phyloP scores from a whole-genome alignment of 352 stramenopile genomes.

The Phytopythium delawarense region DNA sequence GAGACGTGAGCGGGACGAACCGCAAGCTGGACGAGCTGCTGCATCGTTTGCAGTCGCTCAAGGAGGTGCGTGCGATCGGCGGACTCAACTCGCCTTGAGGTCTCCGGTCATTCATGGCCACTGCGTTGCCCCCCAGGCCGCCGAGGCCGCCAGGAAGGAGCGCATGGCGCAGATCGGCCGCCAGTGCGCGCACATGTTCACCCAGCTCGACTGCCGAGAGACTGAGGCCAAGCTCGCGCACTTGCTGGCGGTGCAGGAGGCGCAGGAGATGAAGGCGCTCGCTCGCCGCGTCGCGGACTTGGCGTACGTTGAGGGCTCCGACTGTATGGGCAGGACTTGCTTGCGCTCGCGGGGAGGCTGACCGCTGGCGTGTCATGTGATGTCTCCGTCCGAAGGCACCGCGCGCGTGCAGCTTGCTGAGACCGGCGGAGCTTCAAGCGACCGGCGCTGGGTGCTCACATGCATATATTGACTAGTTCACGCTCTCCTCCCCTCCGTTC shows the following conservation, averaged over 20 bases:
- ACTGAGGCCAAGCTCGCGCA: conserved; percentile 32
- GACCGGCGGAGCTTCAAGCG: not conserved
- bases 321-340: not conserved
- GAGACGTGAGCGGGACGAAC: conserved; percentile 17
- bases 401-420: not conserved
- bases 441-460: not conserved
- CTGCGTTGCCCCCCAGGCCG: conserved; percentile 14
- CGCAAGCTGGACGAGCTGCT: conserved; percentile 25
- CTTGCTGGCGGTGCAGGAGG: conserved; percentile 32
- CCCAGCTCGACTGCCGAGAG: conserved; percentile 56
- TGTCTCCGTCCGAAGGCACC: not conserved
- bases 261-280: conserved; percentile 12
- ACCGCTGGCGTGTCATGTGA: not conserved
- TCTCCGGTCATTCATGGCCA: not conserved
- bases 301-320: conserved; percentile 6
- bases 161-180: conserved; percentile 49
- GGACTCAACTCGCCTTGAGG: not conserved
- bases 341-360: not conserved
- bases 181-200: conserved; percentile 59
- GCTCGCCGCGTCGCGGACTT: conserved; percentile 11
- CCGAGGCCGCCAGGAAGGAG: conserved; percentile 35
- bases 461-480: conserved; percentile 11
- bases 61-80: conserved; percentile 16
- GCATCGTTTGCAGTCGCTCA: conserved; percentile 12
- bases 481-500: not conserved